phyloP scores from a whole-genome alignment of 2,329 filamentous ascomycete species.

The Fusarium paranaense region DNA sequence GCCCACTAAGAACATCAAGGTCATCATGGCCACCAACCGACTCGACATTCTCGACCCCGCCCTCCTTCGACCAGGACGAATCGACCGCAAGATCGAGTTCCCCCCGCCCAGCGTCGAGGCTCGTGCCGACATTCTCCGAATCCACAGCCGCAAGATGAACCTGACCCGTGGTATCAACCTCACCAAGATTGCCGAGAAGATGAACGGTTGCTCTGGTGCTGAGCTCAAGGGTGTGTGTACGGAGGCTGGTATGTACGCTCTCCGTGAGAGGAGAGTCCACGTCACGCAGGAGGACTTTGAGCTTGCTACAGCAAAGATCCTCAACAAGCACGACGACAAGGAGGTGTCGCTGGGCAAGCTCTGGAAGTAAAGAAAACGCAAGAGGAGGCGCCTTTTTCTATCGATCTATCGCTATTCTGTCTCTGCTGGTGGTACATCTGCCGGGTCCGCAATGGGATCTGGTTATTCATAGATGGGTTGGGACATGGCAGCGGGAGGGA shows the following conservation, averaged over 20 bases:
- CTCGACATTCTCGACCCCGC: constrained; percentile 97
- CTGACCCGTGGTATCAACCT: constrained; percentile 96
- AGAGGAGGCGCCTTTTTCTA: constrained; percentile 28
- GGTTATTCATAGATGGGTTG: constrained; percentile 44
- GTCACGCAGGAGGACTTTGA: constrained; percentile 99
- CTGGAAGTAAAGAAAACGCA: constrained; percentile 60
- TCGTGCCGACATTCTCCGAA: constrained; percentile 95
- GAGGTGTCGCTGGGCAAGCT: constrained; percentile 90
- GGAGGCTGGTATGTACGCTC: constrained; percentile 97
- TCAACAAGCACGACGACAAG: constrained; percentile 99
- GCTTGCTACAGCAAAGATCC: constrained; percentile 96
- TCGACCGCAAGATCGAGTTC: constrained; percentile 99
- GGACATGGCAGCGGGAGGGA: constrained; percentile 43
- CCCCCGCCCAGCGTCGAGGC: constrained; percentile 96
- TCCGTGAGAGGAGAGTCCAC: constrained; percentile 94
- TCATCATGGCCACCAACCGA: constrained; percentile 99
- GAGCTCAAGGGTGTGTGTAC: constrained; percentile 99
- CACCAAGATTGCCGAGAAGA: constrained; percentile 99
- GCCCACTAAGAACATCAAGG: constrained; percentile 99
- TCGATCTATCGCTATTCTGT: constrained; percentile 37
- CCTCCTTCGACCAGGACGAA: constrained; percentile 92
- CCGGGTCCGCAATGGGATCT: constrained; percentile 31
- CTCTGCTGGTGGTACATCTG: constrained; percentile 39
- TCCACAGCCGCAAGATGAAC: constrained; percentile 99
- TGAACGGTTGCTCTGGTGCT: constrained; percentile 98